phyloP scores from a whole-genome alignment of 2,329 filamentous ascomycete genomes.

The Venturia effusa region DNA sequence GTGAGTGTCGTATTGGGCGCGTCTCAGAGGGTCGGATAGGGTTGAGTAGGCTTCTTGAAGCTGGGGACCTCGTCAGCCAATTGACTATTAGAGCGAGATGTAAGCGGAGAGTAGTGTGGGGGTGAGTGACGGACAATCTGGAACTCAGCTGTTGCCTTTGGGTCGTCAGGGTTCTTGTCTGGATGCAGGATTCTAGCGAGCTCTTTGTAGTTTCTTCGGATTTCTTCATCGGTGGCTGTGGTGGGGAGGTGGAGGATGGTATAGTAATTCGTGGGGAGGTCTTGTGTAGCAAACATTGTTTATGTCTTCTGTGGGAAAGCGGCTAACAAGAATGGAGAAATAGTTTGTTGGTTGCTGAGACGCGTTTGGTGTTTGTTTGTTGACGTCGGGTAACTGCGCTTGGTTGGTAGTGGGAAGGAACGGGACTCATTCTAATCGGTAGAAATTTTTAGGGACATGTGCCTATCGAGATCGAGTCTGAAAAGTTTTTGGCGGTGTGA shows the following conservation, averaged over 20 bases:
- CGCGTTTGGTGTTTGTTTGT: neutral
- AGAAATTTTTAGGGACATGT: neutral
- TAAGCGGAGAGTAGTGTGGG: neutral
- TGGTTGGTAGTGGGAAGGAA: neutral
- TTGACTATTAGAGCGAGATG: neutral
- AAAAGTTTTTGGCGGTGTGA: no score
- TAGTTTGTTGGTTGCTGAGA: neutral
- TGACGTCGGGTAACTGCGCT: neutral
- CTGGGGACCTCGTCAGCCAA: neutral
- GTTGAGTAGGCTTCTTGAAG: neutral
- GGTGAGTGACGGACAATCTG: neutral
- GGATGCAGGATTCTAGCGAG: neutral
- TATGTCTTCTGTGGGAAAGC: neutral
- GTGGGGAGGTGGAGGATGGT: neutral
- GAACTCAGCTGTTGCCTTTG: neutral
- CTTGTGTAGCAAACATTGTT: neutral
- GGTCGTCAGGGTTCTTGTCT: neutral
- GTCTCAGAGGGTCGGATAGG: neutral
- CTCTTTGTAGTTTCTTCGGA: neutral
- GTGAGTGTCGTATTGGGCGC: neutral
- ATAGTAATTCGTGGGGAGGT: neutral
- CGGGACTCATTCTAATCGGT: neutral
- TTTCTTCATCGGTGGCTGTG: conserved; percentile 1
- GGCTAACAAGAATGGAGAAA: neutral
- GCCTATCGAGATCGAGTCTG: neutral